Conservation (phyloP, 78 protist genomes). For the Reticulomyxa filosa region DNA sequence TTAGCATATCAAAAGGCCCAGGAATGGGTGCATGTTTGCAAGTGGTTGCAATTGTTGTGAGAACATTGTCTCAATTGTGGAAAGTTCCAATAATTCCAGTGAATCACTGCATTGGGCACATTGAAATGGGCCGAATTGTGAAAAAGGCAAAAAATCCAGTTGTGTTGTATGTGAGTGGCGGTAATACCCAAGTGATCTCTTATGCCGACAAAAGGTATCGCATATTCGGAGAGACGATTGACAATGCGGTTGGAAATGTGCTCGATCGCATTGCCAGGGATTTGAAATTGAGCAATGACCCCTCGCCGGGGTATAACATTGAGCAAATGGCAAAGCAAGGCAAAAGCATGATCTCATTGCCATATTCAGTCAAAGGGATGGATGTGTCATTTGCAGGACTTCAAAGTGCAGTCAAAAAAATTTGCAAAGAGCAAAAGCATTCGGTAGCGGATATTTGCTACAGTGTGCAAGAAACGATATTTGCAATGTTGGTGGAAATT, state of each 20-base stretch:
- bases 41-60: slow-evolving; percentile 64
- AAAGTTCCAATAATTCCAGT: slow-evolving; percentile 73
- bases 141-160: slow-evolving; percentile 77
- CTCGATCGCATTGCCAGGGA: slow-evolving; percentile 54
- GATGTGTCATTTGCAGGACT: slow-evolving; percentile 17
- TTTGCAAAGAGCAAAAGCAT: not conserved
- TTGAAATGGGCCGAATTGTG: slow-evolving; percentile 94
- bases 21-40: slow-evolving; percentile 89
- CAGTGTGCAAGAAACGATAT: not conserved
- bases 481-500: slow-evolving; percentile 6
- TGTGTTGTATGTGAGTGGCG: slow-evolving; percentile 92
- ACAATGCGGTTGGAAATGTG: slow-evolving; percentile 68
- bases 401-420: not conserved
- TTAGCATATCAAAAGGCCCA: slow-evolving; percentile 45
- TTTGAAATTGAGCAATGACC: slow-evolving; percentile 76
- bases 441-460: slow-evolving; percentile 1
- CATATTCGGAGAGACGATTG: slow-evolving; percentile 97
- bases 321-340: slow-evolving; percentile 70
- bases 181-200: slow-evolving; percentile 87
- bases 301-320: slow-evolving; percentile 90
- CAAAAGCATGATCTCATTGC: slow-evolving; percentile 44
- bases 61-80: slow-evolving; percentile 68
- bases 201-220: slow-evolving; percentile 37
- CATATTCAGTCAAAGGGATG: slow-evolving; percentile 54
- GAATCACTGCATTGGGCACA: slow-evolving; percentile 56